phyloP scores from a whole-genome alignment of 1,284 basidiomycete species.

The Ganoderma sinense region DNA sequence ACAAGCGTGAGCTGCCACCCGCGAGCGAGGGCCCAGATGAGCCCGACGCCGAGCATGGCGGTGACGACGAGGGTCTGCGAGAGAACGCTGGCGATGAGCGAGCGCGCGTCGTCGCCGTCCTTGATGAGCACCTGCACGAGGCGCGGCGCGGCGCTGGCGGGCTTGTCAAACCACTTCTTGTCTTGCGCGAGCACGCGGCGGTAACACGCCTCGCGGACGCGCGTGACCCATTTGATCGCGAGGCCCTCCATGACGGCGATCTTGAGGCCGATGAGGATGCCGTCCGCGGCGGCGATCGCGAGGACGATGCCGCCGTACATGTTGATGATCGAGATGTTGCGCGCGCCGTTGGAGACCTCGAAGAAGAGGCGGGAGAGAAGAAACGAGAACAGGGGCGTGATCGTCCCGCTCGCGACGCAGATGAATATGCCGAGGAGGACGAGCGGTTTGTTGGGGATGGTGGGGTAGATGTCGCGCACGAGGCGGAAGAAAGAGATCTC shows the following conservation, averaged over 20 bases:
- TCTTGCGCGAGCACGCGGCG: conserved; percentile 80
- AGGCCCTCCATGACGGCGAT: conserved; percentile 81
- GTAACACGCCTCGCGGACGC: conserved; percentile 69
- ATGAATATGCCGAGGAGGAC: conserved; percentile 73
- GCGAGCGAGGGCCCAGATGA: conserved; percentile 87
- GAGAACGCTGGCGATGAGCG: conserved; percentile 79
- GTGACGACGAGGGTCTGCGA: conserved; percentile 77
- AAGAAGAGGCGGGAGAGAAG: conserved; percentile 86
- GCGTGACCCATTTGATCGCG: conserved; percentile 81
- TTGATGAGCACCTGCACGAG: conserved; percentile 88
- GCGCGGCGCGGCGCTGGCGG: conserved; percentile 66
- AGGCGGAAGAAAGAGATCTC: conserved; percentile 53
- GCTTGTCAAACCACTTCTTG: conserved; percentile 89
- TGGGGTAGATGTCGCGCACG: conserved; percentile 70
- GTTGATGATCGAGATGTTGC: conserved; percentile 72
- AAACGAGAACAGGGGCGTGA: conserved; percentile 93
- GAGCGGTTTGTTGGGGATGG: conserved; percentile 78
- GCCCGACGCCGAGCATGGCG: conserved; percentile 84
- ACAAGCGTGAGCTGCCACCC: conserved; percentile 97
- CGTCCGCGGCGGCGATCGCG: conserved; percentile 79
- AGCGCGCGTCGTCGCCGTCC: conserved; percentile 90
- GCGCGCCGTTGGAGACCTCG: conserved; percentile 77
- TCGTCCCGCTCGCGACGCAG: conserved; percentile 77
- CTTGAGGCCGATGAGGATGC: conserved; percentile 75
- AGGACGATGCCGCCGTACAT: conserved; percentile 73